phyloP scores from a whole-genome alignment of 1,139 yeast genomes.

The Suhomyces anneliseae region DNA sequence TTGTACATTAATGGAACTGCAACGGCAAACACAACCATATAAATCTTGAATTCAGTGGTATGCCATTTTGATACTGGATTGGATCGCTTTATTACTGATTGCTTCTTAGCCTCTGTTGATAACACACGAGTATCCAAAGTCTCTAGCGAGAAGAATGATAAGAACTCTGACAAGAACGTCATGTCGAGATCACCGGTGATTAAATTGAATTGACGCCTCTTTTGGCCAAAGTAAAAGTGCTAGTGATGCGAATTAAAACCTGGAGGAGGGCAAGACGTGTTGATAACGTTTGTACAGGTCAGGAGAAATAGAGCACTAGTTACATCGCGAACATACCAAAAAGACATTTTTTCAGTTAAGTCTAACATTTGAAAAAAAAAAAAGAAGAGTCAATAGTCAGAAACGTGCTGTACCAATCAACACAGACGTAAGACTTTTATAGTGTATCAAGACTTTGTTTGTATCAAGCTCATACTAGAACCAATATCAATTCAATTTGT shows the following conservation, averaged over 20 bases:
- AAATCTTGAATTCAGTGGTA: constrained; percentile 70
- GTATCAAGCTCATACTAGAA: too few species aligned
- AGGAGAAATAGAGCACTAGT: not conserved
- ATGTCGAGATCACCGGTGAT: constrained; percentile 1
- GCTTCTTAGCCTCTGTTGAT: constrained; percentile 45
- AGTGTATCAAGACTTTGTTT: too few species aligned
- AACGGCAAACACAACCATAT: constrained; percentile 58
- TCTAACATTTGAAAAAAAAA: not conserved
- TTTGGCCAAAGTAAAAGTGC: too few species aligned
- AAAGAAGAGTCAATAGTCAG: not conserved
- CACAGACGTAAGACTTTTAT: too few species aligned
- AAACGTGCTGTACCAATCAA: too few species aligned
- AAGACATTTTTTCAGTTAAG: not conserved
- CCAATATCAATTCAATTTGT: too few species aligned
- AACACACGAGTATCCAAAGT: constrained; percentile 78
- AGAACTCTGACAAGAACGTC: constrained; percentile 21
- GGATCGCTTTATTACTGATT: constrained; percentile 44
- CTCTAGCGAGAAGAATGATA: constrained; percentile 65
- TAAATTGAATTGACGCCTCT: too few species aligned
- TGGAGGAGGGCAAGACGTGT: too few species aligned
- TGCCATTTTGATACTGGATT: constrained; percentile 63
- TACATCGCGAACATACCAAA: not conserved
- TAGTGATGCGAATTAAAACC: too few species aligned
- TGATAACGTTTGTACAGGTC: not conserved
- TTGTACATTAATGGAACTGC: constrained; percentile 81